Conservation (phyloP, 352 stramenopile species). For the Lagenidium sp. region DNA sequence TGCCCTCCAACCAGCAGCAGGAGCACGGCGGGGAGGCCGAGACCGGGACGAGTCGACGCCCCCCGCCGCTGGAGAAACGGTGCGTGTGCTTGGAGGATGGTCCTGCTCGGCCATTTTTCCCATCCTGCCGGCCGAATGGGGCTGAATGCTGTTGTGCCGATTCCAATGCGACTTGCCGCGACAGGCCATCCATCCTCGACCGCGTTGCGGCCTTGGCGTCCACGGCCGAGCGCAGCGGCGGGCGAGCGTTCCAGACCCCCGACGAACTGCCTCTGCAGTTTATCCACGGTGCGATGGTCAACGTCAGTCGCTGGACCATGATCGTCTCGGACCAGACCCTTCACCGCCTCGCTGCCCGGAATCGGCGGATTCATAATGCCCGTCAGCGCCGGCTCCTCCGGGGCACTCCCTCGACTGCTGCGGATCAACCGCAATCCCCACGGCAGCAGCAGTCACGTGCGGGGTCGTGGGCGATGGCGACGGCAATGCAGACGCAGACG, state of each 20-base stretch:
- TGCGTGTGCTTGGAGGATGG: not conserved
- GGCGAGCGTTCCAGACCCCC: conserved; percentile 11
- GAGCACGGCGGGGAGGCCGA: too few species aligned
- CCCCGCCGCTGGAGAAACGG: too few species aligned
- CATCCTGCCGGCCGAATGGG: not conserved
- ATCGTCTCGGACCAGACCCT: conserved; percentile 61
- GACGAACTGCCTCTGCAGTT: conserved; percentile 54
- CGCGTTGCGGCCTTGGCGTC: conserved; percentile 11
- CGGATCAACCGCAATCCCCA: not conserved
- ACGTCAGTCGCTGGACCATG: conserved; percentile 56
- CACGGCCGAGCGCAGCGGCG: conserved; percentile 7
- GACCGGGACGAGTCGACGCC: conserved; percentile 1
- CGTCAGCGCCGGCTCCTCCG: conserved; percentile 9
- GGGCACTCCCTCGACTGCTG: not conserved
- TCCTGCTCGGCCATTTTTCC: not conserved
- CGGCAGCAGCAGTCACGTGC: not conserved
- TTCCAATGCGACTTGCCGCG: too few species aligned
- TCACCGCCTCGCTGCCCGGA: conserved; percentile 46
- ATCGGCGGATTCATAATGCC: conserved; percentile 29
- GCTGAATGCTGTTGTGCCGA: not conserved
- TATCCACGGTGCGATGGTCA: conserved; percentile 35
- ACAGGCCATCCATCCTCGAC: conserved; percentile 18
- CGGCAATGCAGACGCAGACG: conserved; percentile 2
- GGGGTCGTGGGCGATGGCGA: conserved; percentile 2
- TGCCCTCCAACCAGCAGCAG: not conserved